Conservation (phyloP, 78 protist species). For the Dictyostelium capitatum region DNA sequence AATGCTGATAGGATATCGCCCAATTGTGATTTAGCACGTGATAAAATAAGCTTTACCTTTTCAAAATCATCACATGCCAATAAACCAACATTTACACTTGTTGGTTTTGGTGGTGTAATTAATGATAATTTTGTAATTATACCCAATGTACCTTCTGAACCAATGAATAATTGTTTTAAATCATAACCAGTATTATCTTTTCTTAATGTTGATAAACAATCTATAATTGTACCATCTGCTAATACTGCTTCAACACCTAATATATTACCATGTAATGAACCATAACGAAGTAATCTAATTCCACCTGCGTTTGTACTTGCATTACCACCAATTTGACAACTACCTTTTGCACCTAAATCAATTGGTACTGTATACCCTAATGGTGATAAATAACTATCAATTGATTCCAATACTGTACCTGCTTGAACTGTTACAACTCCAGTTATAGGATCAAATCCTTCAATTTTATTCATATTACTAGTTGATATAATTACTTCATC, state of each 20-base stretch:
- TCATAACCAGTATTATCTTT: slow-evolving; percentile 98
- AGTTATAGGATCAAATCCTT: slow-evolving; percentile 40
- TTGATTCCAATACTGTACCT: slow-evolving; percentile 90
- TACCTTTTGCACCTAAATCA: slow-evolving; percentile 97
- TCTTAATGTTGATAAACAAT: slow-evolving; percentile 69
- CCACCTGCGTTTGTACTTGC: slow-evolving; percentile 98
- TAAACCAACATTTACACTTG: slow-evolving; percentile 86
- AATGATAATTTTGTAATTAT: slow-evolving; percentile 90
- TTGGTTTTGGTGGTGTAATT: slow-evolving; percentile 78
- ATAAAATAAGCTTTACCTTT: slow-evolving; percentile 26
- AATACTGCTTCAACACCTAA: slow-evolving; percentile 94
- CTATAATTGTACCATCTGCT: slow-evolving; percentile 93
- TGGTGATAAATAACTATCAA: slow-evolving; percentile 77
- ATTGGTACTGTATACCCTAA: slow-evolving; percentile 92
- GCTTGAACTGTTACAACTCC: slow-evolving; percentile 88
- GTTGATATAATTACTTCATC: slow-evolving; percentile 93
- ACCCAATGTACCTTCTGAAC: slow-evolving; percentile 98
- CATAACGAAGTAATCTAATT: slow-evolving; percentile 93
- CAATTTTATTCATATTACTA: slow-evolving; percentile 83
- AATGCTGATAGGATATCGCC: slow-evolving; percentile 91
- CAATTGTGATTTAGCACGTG: slow-evolving; percentile 80
- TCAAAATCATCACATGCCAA: slow-evolving; percentile 75
- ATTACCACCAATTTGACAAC: slow-evolving; percentile 97
- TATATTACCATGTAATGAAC: slow-evolving; percentile 92
- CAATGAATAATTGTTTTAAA: slow-evolving; percentile 97